Evolutionary conservation across 345 rosid species (phyloP), one percentile per base, ranked within the genome.

Genomic region (Hevea brasiliensis): DNA sequence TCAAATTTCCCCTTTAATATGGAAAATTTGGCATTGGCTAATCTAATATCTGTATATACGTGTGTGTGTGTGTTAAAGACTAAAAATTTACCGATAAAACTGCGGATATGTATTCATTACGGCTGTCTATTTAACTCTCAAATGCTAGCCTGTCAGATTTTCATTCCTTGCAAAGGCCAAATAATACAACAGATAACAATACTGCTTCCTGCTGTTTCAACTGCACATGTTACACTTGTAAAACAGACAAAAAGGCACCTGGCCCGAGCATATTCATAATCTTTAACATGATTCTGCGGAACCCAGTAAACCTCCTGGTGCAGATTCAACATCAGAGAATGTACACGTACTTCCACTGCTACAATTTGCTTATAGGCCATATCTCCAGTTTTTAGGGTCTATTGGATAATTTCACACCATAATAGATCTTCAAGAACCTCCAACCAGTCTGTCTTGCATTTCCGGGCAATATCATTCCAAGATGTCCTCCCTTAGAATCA

Each of bases 401-500:
- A 14, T 17, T 20, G 14, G 29, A 14, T 8, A 41, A 21, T 55
- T 27, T 35, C 58, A 74, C 24, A 35, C 17, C 27, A 26, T 0
- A 0, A 42, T 47, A 45, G 17, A 58, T 73, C 77, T 74, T 57
- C 47, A 40, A 41, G 55, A 56, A 42, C 71, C 57, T 65, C n/a
- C n/a, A 23, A 32, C n/a, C 21, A 24, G 26, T 50, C 41, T 27
- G 50, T n/a, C 37, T 55, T 44, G 59, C 42, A 40, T 42, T 67
- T 12, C 71, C 41, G 21, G 26, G 26, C 58, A 6, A 57, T 14
- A 29, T 44, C 42, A 55, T 48, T 47, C 50, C 61, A 63, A 45
- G 21, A 26, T 27, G 44, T 41, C 21, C 23, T 57, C 37, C 44
- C 8, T 21, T 59, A 18, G 7, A 12, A 76, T 81, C 82, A 79